A percentile compares a stretch with the other conserved stretches of the same genome.
Evolutionary conservation across 495 filamentous ascomycete genomes (phyloP).

Genomic region (Penicillium maclennaniae): DNA sequence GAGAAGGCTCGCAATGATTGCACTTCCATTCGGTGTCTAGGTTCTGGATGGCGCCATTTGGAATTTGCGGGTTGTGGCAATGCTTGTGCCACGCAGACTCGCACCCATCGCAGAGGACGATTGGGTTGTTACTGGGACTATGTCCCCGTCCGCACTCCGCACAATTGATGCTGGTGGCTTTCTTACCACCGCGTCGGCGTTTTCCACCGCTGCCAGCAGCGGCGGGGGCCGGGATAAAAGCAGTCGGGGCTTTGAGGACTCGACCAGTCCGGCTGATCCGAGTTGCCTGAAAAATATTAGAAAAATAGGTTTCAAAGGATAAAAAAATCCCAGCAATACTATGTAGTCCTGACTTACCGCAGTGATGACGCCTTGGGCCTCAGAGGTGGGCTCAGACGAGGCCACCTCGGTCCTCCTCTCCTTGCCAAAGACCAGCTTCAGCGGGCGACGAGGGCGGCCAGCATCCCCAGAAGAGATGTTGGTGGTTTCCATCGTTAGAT

Average conservation of each 20-base stretch:
- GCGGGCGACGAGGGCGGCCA: background rate
- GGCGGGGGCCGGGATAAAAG: slow-evolving; percentile 6
- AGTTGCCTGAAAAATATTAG: background rate
- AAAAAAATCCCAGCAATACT: background rate
- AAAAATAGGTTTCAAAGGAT: too few relatives aligned
- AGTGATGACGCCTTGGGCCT: background rate
- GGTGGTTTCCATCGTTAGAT: background rate
- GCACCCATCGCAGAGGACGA: slow-evolving; percentile 94
- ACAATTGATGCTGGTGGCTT: slow-evolving; percentile 54
- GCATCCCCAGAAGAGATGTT: background rate
- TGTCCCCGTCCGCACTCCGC: slow-evolving; percentile 74
- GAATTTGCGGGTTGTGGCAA: slow-evolving; percentile 83
- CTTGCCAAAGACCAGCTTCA: background rate
- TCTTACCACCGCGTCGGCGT: slow-evolving; percentile 44
- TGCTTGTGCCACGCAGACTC: slow-evolving; percentile 85
- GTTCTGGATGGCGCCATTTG: slow-evolving; percentile 60
- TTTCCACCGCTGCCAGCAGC: slow-evolving; percentile 28
- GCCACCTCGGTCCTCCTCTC: background rate
- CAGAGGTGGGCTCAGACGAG: background rate
- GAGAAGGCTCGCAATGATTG: slow-evolving; percentile 54
- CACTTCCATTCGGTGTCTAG: slow-evolving; percentile 79
- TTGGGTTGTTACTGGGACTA: slow-evolving; percentile 72
- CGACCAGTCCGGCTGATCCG: slow-evolving; percentile 18
- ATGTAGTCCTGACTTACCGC: background rate
- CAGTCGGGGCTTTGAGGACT: slow-evolving; percentile 9